These are phyloP conservation scores for Fragaria iinumae DNA, from an alignment of 306 rosid species.

Conservation along the genomic window DNA sequence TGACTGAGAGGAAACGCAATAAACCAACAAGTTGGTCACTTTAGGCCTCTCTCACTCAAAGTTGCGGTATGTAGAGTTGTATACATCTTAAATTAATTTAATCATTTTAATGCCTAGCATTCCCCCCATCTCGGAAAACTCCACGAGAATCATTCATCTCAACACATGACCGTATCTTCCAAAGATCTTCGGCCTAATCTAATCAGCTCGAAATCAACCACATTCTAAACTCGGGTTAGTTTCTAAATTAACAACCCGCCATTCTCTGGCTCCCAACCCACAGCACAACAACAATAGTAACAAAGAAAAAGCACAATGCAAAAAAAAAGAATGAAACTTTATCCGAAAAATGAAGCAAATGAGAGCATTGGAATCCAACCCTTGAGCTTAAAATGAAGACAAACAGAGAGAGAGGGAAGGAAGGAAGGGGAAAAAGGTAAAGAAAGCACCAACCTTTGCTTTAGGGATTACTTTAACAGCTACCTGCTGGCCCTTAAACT, in stretches of 20 bases:
- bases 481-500: slow-evolving; percentile 79
- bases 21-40: slow-evolving; percentile 32
- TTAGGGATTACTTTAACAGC: slow-evolving; percentile 95
- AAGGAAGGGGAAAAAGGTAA: slow-evolving; percentile 1
- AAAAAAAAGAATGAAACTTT: background rate
- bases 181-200: slow-evolving; percentile 11
- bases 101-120: slow-evolving; percentile 13
- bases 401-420: background rate
- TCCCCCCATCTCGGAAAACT: slow-evolving; percentile 22
- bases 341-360: slow-evolving; percentile 4
- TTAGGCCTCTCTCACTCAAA: slow-evolving; percentile 22
- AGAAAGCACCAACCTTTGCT: slow-evolving; percentile 61
- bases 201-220: background rate
- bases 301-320: background rate
- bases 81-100: background rate
- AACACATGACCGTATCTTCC: slow-evolving; percentile 13
- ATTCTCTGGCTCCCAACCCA: background rate
- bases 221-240: background rate
- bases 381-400: background rate
- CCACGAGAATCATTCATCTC: background rate
- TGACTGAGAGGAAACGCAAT: slow-evolving; percentile 20
- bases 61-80: slow-evolving; percentile 14
- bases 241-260: slow-evolving; percentile 9
- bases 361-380: background rate
- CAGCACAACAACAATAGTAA: background rate